phyloP scores from a whole-genome alignment of 192 early-diverging fungal genomes.

The Radiomyces spectabilis region DNA sequence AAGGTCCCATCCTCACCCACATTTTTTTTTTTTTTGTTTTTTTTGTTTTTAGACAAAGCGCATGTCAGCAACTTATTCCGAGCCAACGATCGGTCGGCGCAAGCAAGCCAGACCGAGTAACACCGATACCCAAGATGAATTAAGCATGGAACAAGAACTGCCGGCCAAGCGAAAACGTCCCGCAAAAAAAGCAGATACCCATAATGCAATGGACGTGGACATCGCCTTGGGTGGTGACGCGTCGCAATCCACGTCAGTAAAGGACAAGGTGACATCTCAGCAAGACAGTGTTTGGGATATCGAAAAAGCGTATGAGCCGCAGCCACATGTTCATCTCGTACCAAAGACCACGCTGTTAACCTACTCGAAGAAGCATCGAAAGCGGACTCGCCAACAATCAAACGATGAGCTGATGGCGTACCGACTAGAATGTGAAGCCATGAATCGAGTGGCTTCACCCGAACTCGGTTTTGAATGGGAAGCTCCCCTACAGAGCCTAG shows the following conservation, averaged over 20 bases:
- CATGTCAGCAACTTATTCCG: no score
- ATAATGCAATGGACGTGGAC: neutral
- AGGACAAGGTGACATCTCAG: neutral
- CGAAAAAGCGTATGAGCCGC: neutral
- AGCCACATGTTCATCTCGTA: neutral
- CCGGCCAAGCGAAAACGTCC: no score
- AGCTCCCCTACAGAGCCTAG: neutral
- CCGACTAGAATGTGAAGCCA: neutral
- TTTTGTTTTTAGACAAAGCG: neutral
- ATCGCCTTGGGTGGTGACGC: neutral
- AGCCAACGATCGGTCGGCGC: no score
- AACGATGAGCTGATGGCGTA: neutral
- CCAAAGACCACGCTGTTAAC: neutral
- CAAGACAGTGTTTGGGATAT: constrained; percentile 2
- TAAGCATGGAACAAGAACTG: no score
- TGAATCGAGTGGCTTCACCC: neutral
- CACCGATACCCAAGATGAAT: no score
- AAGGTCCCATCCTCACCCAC: no score
- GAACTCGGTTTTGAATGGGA: neutral
- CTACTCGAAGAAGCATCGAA: neutral
- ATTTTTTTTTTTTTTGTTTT: no score
- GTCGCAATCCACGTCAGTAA: neutral
- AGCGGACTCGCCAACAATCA: neutral
- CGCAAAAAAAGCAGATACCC: no score
- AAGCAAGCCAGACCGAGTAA: no score